Conservation (phyloP, 495 filamentous ascomycete genomes). For the Lophiotrema nucula region DNA sequence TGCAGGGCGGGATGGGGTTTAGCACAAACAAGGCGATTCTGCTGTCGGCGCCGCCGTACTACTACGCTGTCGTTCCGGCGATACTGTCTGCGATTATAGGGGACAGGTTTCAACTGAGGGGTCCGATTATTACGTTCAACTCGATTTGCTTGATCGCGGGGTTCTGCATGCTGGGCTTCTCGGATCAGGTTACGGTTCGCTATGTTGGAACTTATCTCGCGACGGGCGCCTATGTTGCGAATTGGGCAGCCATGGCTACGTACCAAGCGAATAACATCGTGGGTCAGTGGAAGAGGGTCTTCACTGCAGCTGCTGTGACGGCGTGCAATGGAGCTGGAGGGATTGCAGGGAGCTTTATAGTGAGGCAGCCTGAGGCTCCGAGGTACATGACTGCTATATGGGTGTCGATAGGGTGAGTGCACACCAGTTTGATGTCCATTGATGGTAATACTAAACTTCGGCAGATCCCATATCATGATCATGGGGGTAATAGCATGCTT, state of each 20-base stretch:
- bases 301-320: slow-evolving; percentile 65
- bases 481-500: slow-evolving; percentile 61
- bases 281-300: slow-evolving; percentile 74
- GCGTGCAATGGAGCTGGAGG: slow-evolving; percentile 73
- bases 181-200: slow-evolving; percentile 63
- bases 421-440: not conserved
- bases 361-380: slow-evolving; percentile 65
- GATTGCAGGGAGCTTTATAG: slow-evolving; percentile 74
- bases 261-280: slow-evolving; percentile 22
- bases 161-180: slow-evolving; percentile 73
- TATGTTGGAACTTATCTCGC: slow-evolving; percentile 74
- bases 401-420: slow-evolving; percentile 62
- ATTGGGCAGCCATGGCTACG: slow-evolving; percentile 71
- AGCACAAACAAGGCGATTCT: slow-evolving; percentile 63
- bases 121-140: slow-evolving; percentile 72
- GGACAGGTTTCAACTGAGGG: slow-evolving; percentile 64
- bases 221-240: slow-evolving; percentile 74
- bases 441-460: not conserved
- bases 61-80: slow-evolving; percentile 70
- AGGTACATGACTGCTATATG: slow-evolving; percentile 68
- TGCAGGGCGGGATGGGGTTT: slow-evolving; percentile 71
- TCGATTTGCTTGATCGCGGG: slow-evolving; percentile 66
- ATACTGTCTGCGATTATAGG: slow-evolving; percentile 66
- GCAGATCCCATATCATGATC: slow-evolving; percentile 64
- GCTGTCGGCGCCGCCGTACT: slow-evolving; percentile 74